These are phyloP conservation scores for Evernia prunastri DNA, from an alignment of 495 filamentous ascomycete genomes.

Conservation along the genomic window DNA sequence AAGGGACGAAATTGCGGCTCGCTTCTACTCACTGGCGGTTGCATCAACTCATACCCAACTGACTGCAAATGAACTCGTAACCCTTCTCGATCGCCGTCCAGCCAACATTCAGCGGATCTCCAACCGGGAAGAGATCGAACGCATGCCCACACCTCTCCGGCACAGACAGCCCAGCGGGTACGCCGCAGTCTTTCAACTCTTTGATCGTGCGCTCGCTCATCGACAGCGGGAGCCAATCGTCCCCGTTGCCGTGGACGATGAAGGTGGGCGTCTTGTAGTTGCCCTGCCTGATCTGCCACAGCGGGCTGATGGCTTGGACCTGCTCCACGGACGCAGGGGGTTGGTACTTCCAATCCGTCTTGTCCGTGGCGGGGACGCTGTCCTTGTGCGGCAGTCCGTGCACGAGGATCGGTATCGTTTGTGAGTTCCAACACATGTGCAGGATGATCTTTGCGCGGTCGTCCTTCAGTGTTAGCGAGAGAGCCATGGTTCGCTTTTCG, in stretches of 20 bases:
- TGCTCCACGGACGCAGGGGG: constrained; percentile 15
- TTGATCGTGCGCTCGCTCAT: constrained; percentile 14
- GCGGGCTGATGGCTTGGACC: constrained; percentile 31
- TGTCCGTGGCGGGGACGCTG: not conserved
- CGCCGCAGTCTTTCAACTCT: constrained; percentile 7
- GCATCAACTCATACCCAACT: not conserved
- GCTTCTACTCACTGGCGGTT: not conserved
- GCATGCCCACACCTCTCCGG: constrained; percentile 10
- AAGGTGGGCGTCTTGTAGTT: constrained; percentile 42
- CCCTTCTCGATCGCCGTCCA: constrained; percentile 14
- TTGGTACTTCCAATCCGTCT: constrained; percentile 8
- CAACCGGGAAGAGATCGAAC: constrained; percentile 17
- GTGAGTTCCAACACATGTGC: constrained; percentile 36
- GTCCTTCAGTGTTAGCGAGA: constrained; percentile 20
- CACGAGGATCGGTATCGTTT: constrained; percentile 31
- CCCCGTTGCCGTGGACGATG: constrained; percentile 40
- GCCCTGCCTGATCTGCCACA: constrained; percentile 35
- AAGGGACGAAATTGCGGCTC: too few species aligned
- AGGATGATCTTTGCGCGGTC: constrained; percentile 30
- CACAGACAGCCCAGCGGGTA: constrained; percentile 1
- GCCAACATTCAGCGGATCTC: constrained; percentile 11
- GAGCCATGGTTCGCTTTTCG: constrained; percentile 19
- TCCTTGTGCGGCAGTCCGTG: constrained; percentile 23
- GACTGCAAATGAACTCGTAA: constrained; percentile 8
- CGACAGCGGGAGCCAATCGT: constrained; percentile 29